phyloP scores from a whole-genome alignment of 371 early-diverging fungal species.

The Mortierella sp. region DNA sequence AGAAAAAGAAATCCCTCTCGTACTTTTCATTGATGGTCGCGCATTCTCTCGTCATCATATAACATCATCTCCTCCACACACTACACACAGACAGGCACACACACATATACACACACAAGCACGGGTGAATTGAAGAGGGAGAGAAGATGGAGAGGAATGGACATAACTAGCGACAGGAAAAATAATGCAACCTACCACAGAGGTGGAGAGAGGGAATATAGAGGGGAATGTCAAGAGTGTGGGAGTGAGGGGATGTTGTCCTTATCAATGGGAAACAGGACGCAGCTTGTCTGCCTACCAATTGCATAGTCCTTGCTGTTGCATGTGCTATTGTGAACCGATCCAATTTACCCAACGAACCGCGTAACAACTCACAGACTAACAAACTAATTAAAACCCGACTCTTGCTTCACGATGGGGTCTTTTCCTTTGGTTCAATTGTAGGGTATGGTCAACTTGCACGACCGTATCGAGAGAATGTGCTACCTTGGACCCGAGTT shows the following conservation, averaged over 20 bases:
- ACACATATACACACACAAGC: background rate
- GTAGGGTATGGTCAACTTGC: constrained; percentile 83
- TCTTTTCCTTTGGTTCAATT: background rate
- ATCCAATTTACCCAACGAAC: constrained; percentile 9
- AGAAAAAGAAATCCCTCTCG: background rate
- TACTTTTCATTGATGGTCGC: background rate
- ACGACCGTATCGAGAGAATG: constrained; percentile 92
- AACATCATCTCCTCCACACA: constrained; percentile 1
- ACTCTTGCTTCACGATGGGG: background rate
- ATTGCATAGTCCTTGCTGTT: background rate
- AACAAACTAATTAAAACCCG: background rate
- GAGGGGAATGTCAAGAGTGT: background rate
- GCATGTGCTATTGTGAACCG: constrained; percentile 5
- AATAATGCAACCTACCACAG: background rate
- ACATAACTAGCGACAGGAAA: background rate
- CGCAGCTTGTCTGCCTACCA: background rate
- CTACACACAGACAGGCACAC: no score
- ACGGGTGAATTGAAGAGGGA: background rate
- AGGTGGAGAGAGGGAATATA: background rate
- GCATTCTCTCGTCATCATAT: constrained; percentile 5
- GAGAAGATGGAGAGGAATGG: background rate
- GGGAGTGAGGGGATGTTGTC: background rate
- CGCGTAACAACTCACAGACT: background rate
- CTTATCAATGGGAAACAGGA: constrained; percentile 3
- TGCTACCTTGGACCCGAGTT: constrained; percentile 94